phyloP scores from a whole-genome alignment of 208 protist genomes.

The Leishmania gerbilli region DNA sequence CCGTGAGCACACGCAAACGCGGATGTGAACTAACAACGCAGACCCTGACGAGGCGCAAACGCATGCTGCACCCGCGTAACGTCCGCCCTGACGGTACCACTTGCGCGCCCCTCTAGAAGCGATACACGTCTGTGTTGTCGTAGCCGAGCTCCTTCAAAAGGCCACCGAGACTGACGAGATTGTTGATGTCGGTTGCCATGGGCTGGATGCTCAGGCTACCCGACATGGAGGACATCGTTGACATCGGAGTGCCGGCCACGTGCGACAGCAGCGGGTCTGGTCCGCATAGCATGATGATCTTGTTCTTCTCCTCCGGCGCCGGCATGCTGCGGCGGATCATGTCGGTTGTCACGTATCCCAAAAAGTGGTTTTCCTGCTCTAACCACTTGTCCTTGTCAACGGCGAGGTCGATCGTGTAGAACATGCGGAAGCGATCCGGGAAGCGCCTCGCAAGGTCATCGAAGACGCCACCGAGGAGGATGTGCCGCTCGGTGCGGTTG shows the following conservation, averaged over 20 bases:
- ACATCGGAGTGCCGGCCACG: conserved; percentile 80
- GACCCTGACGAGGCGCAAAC: not conserved
- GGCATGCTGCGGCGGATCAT: conserved; percentile 85
- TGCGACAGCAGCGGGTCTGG: conserved; percentile 84
- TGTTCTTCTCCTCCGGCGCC: conserved; percentile 69
- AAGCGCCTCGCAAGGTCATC: conserved; percentile 77
- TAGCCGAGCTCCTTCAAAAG: conserved; percentile 86
- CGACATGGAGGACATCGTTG: conserved; percentile 78
- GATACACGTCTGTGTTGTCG: conserved; percentile 81
- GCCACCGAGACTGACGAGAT: conserved; percentile 76
- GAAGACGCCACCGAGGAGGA: conserved; percentile 88
- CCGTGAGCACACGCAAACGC: not conserved
- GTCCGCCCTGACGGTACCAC: not conserved
- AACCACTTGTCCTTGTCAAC: conserved; percentile 82
- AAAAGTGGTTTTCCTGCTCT: conserved; percentile 53
- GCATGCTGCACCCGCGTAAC: not conserved
- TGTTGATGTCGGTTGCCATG: conserved; percentile 83
- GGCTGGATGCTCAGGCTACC: conserved; percentile 80
- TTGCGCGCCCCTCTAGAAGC: conserved; percentile 53
- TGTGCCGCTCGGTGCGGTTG: conserved; percentile 93
- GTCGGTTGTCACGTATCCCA: conserved; percentile 77
- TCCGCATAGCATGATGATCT: conserved; percentile 91
- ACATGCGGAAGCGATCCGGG: conserved; percentile 81
- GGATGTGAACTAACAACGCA: not conserved
- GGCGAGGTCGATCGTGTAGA: conserved; percentile 89